phyloP scores from a whole-genome alignment of 495 filamentous ascomycete genomes.

The Cercophora scortea region DNA sequence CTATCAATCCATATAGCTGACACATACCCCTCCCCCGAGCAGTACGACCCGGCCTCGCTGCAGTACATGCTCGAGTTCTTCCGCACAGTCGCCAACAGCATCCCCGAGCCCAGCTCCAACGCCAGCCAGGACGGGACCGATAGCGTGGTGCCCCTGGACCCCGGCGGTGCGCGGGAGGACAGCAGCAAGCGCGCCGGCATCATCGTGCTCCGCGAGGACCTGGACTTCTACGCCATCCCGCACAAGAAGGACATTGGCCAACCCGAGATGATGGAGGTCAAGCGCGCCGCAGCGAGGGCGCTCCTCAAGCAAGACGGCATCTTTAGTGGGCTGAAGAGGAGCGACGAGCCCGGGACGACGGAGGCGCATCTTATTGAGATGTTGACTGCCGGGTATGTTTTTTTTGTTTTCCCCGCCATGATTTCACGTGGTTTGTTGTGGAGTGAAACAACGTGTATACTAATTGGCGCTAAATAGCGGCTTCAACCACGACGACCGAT shows the following conservation, averaged over 20 bases:
- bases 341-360: conserved; percentile 91
- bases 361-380: conserved; percentile 99
- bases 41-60: conserved; percentile 94
- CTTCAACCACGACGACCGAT: conserved; percentile 89
- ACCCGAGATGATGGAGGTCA: conserved; percentile 91
- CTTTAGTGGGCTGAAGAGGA: conserved; percentile 88
- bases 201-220: conserved; percentile 91
- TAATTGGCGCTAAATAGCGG: conserved; percentile 48
- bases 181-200: conserved; percentile 79
- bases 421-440: background rate
- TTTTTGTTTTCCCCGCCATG: background rate
- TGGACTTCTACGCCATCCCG: conserved; percentile 98
- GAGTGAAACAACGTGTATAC: background rate
- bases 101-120: conserved; percentile 63
- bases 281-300: conserved; percentile 82
- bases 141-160: conserved; percentile 53
- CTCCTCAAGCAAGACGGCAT: conserved; percentile 89
- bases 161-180: conserved; percentile 36
- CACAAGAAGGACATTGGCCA: conserved; percentile 76
- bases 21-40: conserved; percentile 28
- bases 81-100: conserved; percentile 87
- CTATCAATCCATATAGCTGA: conserved; percentile 50
- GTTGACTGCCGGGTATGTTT: conserved; percentile 87
- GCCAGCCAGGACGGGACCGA: conserved; percentile 54
- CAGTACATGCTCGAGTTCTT: conserved; percentile 99